Base-by-base conservation (phyloP, 331 rosid species). In the Quercus phellos region DNA sequence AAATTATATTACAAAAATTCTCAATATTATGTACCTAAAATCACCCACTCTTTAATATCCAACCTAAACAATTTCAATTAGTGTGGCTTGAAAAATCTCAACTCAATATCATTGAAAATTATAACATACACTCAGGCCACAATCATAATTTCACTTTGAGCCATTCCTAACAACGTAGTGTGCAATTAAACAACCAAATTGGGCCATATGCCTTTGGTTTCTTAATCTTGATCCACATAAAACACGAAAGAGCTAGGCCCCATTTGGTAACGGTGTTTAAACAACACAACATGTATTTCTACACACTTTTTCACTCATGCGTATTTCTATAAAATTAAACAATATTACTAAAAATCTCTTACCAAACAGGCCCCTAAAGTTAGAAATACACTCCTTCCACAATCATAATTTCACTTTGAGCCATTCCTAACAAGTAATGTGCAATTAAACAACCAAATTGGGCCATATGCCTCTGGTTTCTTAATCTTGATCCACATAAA, bases 131-230 rank as follows among this genome's bases (percentile, higher is more conserved):
- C 26, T 34, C 88, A 81, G 27, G 83, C 84, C 2, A 63, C 88
- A 42, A 50, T 63, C 83, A 78, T 54, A 68, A 74, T 6, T 19
- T 34, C 70, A 55, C 88, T 81, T 21, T 78, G 14, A 42, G 51
- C 55, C 43, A 81, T 77, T 18, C 88, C 86, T 51, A 78, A 72
- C 16, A 66, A 6, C 55, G 84, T 2, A 85, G 76, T 4, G 35
- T 51, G 84, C 86, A 85, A 56, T 81, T 70, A 7, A 75, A 68
- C 51, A 60, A 72, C 88, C 86, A 81, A 21, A 46, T 75, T n/a
- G 30, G 55, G 54, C 66, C 16, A 29, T 61, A 75, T 38, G 51
- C 46, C 46, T 2, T 0, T 38, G 46, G 46, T 38, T 8, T 38
- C 46, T 38, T 8, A 38, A 8, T 2, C 46, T 38, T 38, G 1